phyloP scores from a whole-genome alignment of 306 rosid genomes.

The Glycine soja region DNA sequence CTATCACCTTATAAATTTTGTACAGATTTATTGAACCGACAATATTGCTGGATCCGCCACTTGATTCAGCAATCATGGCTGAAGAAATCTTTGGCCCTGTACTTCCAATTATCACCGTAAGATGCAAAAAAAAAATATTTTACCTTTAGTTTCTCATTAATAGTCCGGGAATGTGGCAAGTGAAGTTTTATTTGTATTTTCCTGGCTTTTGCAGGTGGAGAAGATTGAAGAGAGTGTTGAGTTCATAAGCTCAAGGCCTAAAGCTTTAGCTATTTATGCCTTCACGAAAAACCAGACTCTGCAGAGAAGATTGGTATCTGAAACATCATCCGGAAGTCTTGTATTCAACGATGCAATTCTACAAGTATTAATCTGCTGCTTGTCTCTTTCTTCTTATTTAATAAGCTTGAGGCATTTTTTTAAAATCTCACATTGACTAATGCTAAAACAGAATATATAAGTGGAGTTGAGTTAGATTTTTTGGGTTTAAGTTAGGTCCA shows the following conservation, averaged over 20 bases:
- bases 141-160: no score
- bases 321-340: slow-evolving; percentile 78
- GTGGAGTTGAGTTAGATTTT: neutral
- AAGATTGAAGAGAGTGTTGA: slow-evolving; percentile 74
- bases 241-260: slow-evolving; percentile 74
- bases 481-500: neutral
- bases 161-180: neutral
- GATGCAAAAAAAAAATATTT: no score
- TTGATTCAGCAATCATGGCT: slow-evolving; percentile 66
- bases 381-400: neutral
- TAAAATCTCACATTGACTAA: neutral
- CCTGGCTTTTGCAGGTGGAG: slow-evolving; percentile 57
- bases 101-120: slow-evolving; percentile 74
- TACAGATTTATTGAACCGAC: slow-evolving; percentile 86
- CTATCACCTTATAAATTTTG: neutral
- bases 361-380: slow-evolving; percentile 52
- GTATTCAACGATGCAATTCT: slow-evolving; percentile 66
- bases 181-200: slow-evolving; percentile 15
- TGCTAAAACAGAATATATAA: neutral
- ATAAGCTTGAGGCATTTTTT: neutral
- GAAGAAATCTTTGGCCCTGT: slow-evolving; percentile 84
- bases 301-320: slow-evolving; percentile 64
- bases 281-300: slow-evolving; percentile 64
- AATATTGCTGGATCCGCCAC: slow-evolving; percentile 75
- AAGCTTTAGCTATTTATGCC: slow-evolving; percentile 70